Base-by-base conservation (phyloP, 305 asterid species). In the Coffea humblotiana region DNA sequence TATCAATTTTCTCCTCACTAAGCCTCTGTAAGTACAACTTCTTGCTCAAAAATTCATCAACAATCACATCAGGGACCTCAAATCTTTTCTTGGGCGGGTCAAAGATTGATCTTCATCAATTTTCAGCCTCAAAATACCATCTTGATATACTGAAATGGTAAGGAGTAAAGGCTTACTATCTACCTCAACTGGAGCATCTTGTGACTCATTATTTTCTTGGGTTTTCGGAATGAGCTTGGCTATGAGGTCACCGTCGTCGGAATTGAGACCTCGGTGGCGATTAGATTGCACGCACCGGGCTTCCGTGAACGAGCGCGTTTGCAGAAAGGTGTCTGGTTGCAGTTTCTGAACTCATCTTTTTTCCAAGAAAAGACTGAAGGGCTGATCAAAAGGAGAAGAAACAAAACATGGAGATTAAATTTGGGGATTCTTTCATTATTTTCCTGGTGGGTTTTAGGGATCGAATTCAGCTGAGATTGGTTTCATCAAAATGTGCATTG, bases 251-350 rank as follows among this genome's bases (percentile, higher is more conserved):
- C 99, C 99, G 71, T 91, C 97, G 37, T 89, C 92, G 78, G 90
- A 85, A 93, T 84, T 77, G 92, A 84, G 23, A 91, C 92, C 79
- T 91, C 89, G 74, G 91, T 56, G 82, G 94, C 94, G 85, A 87
- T 88, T 64, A 95, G 76, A 21, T 87, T 79, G 83, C 90, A 88
- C 64, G 89, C 83, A 27, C 94, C 94, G n/a, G 96, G 91, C 77
- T 87, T 88, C 58, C 94, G 86, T 77, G 94, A 88, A 76, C 99
- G 94, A 72, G 99, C 94, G 12, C 96, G 94, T 84, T 95, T 95
- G 89, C 99, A 95, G 84, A 95, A 95, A 77, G 99, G 99, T 83
- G 99, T 90, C 78, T 95, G 97, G 77, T 92, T 84, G 85, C 99
- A 95, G 89, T 81, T 91, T 76, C 98, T 86, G 90, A 95, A 95